Percentiles rank a stretch among this genome's conserved stretches.
Conservation (phyloP, 2,329 filamentous ascomycete species). For the Fusarium sulawesiense region DNA sequence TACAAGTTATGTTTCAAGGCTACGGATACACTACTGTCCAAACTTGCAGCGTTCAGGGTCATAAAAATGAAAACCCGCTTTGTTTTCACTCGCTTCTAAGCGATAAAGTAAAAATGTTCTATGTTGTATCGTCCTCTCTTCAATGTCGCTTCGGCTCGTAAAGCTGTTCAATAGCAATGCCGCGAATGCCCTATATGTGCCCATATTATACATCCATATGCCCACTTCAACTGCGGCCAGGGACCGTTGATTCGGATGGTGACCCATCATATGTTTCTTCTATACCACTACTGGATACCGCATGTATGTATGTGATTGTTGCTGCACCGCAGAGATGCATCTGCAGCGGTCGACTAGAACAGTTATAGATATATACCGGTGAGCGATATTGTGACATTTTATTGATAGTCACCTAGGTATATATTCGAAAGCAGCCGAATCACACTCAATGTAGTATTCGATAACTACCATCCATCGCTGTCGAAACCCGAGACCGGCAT, state of each 20-base stretch:
- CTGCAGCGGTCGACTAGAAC: slow-evolving; percentile 1
- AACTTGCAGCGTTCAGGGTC: neutral
- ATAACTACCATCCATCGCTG: neutral
- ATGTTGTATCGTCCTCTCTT: slow-evolving; percentile 21
- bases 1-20: neutral
- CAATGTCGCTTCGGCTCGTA: slow-evolving; percentile 24
- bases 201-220: slow-evolving; percentile 27
- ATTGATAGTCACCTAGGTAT: neutral
- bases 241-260: slow-evolving; percentile 23
- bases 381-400: slow-evolving; percentile 11
- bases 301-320: slow-evolving; percentile 1
- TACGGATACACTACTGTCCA: neutral
- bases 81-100: slow-evolving; percentile 6
- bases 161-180: slow-evolving; percentile 3
- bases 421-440: slow-evolving; percentile 11
- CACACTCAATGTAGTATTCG: neutral
- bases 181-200: slow-evolving; percentile 36
- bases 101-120: slow-evolving; percentile 7
- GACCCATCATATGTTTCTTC: slow-evolving; percentile 28
- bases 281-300: neutral
- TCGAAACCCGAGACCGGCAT: slow-evolving; percentile 19
- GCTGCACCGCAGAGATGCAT: slow-evolving; percentile 1
- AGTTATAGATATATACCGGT: neutral
- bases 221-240: slow-evolving; percentile 11
- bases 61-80: neutral